Evolutionary conservation across 352 stramenopile genomes (phyloP).

Genomic region (Phytophthora pini): DNA sequence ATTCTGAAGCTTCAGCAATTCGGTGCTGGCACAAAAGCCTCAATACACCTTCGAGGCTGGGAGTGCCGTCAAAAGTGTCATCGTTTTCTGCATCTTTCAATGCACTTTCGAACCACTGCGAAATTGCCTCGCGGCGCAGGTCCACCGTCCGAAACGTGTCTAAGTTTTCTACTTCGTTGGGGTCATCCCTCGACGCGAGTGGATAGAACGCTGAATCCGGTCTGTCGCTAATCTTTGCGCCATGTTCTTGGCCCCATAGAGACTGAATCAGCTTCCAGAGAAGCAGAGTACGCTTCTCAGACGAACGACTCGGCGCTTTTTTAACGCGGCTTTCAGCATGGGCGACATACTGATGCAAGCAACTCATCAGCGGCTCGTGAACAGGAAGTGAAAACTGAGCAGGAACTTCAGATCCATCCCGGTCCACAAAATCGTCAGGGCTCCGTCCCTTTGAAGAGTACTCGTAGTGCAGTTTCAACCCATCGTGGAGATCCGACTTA

Average conservation of each 20-base stretch:
- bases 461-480: conserved; percentile 65
- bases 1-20: conserved; percentile 62
- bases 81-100: conserved; percentile 26
- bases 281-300: conserved; percentile 37
- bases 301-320: conserved; percentile 13
- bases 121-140: conserved; percentile 74
- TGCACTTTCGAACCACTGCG: conserved; percentile 76
- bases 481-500: conserved; percentile 56
- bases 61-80: conserved; percentile 13
- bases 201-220: conserved; percentile 41
- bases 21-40: conserved; percentile 61
- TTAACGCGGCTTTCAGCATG: conserved; percentile 44
- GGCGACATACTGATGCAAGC: conserved; percentile 66
- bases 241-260: conserved; percentile 82
- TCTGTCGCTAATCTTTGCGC: conserved; percentile 30
- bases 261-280: conserved; percentile 79
- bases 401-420: conserved; percentile 38
- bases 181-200: conserved; percentile 65
- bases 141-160: conserved; percentile 76
- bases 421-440: conserved; percentile 30
- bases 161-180: conserved; percentile 65
- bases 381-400: conserved; percentile 55
- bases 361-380: conserved; percentile 56
- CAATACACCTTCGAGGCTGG: conserved; percentile 45
- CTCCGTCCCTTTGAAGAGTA: conserved; percentile 45